Conservation (phyloP, 306 rosid genomes). For the Cucumis sativus region Cucumber_9930_V3 NC_026657.2:35155001-35155500, state of each 20-base stretch:
- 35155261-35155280: conserved; percentile 73
- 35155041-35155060: conserved; percentile 16
- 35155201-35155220: conserved; percentile 5
- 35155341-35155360: conserved; percentile 95
- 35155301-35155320: conserved; percentile 93
- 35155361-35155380: conserved; percentile 94
- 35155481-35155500: conserved; percentile 15
- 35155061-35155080: background rate
- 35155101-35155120: no score
- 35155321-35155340: conserved; percentile 99
- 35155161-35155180: background rate
- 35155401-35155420: conserved; percentile 94
- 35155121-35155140: background rate
- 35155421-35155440: conserved; percentile 70
- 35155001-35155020: conserved; percentile 87
- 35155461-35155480: background rate
- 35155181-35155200: background rate
- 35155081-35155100: no score
- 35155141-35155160: background rate
- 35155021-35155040: conserved; percentile 98
- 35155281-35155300: conserved; percentile 91
- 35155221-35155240: background rate
- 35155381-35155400: conserved; percentile 98
- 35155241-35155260: conserved; percentile 87
- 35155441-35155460: conserved; percentile 11